Conservation (phyloP, 176 grass and related monocot genomes). For the maize (Zea mays) region DNA sequence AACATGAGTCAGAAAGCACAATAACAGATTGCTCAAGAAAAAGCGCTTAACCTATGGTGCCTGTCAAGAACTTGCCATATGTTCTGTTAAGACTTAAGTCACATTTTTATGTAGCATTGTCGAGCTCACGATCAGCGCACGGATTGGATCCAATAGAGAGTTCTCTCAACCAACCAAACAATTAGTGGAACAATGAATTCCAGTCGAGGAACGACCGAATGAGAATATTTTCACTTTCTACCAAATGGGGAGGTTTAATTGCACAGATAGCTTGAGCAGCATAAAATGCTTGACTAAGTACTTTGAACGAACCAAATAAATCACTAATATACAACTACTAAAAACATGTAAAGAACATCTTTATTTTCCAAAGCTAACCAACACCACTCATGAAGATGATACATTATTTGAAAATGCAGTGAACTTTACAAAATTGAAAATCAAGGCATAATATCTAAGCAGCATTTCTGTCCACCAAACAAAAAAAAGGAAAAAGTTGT, state of each 20-base stretch:
- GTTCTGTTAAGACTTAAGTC: neutral
- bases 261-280: neutral
- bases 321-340: neutral
- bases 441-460: neutral
- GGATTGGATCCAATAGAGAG: neutral
- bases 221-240: constrained; percentile 11
- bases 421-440: neutral
- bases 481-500: neutral
- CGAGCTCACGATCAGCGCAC: neutral
- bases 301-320: neutral
- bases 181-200: neutral
- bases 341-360: constrained; percentile 6
- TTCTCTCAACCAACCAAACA: constrained; percentile 11
- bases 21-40: constrained; percentile 20
- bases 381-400: neutral
- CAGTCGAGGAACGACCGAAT: neutral
- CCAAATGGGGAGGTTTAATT: constrained; percentile 1
- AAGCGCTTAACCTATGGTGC: constrained; percentile 9
- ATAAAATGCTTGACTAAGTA: neutral
- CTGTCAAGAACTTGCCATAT: neutral
- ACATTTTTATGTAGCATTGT: neutral
- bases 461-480: neutral
- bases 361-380: constrained; percentile 17
- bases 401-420: constrained; percentile 6
- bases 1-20: neutral